A percentile compares a stretch with the other conserved stretches of the same genome.
These are phyloP conservation scores for Eremothecium sinecaudum DNA, from an alignment of 1,139 yeast species.

Conservation along the genomic window DNA sequence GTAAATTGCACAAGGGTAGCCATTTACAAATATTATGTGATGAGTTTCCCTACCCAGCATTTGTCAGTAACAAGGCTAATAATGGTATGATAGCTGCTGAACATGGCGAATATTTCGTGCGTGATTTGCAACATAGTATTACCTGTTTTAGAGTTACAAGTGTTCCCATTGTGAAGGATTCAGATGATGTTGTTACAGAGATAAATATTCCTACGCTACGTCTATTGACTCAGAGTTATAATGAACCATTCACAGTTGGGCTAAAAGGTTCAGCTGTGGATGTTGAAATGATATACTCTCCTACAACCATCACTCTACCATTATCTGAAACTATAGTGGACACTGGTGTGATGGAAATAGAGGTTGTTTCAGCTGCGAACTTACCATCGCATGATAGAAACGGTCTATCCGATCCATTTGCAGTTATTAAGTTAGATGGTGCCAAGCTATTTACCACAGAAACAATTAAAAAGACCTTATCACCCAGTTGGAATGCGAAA, in stretches of 20 bases:
- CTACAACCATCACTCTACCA: slow-evolving; percentile 46
- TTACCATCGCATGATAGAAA: slow-evolving; percentile 54
- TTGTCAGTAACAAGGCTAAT: slow-evolving; percentile 39
- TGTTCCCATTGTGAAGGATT: slow-evolving; percentile 39
- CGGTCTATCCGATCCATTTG: slow-evolving; percentile 70
- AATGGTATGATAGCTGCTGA: slow-evolving; percentile 30
- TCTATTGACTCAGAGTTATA: slow-evolving; percentile 41
- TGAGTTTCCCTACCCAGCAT: slow-evolving; percentile 53
- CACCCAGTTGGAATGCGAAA: slow-evolving; percentile 62
- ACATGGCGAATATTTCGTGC: slow-evolving; percentile 50
- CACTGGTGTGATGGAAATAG: slow-evolving; percentile 53
- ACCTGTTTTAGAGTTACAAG: slow-evolving; percentile 48
- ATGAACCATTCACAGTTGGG: slow-evolving; percentile 39
- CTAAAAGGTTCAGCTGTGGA: slow-evolving; percentile 38
- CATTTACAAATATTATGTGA: slow-evolving; percentile 55
- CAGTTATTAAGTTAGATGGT: slow-evolving; percentile 45
- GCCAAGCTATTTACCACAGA: slow-evolving; percentile 47
- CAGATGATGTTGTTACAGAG: slow-evolving; percentile 44
- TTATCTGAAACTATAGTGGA: slow-evolving; percentile 55
- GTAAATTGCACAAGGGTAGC: slow-evolving; percentile 41
- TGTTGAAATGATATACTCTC: slow-evolving; percentile 50
- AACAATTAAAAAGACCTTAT: slow-evolving; percentile 52
- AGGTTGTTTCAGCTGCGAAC: slow-evolving; percentile 45
- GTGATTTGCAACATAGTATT: slow-evolving; percentile 58
- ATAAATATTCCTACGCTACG: slow-evolving; percentile 43